Evolutionary conservation across 495 filamentous ascomycete species (phyloP), one percentile per base, ranked within the genome.

Genomic region (Friedmanniomyces endolithicus): DNA sequence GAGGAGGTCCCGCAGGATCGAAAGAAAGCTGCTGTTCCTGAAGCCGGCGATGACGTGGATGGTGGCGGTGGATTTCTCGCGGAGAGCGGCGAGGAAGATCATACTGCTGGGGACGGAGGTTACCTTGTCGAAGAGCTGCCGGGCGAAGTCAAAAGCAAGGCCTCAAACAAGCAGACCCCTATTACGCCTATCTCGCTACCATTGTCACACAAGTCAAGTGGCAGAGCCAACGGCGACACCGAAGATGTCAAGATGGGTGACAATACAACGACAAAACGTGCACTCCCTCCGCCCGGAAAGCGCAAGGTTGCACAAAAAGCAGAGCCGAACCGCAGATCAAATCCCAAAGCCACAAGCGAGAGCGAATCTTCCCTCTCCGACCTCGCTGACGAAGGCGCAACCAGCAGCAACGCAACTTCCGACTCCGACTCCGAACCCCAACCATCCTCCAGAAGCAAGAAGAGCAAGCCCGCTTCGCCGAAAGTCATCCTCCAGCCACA

Each of bases 141-240:
- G 14, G 48, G 53, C 22, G 39, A 44, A 14, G 17, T 1, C 35
- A 25, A 17, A 19, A 24, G 24, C 12, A 51, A 19, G n/a, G 14
- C 50, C 3, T 25, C 40, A 16, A 55, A 58, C 8, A 44, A 57
- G 11, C 58, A 52, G 23, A 44, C 55, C 0, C 57, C 57, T 12
- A 58, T 62, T 33, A 66, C 58, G 19, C 65, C 67, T 8, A 56
- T 64, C 16, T 69, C 67, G 12, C 58, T 67, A 1, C 65, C 66
- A 39, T 58, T 57, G 0, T 46, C 60, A n/a, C 63, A 64, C 59
- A 59, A 63, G 29, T 41, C 47, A 1, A 39, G 34, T n/a, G 39
- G 52, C 24, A 45, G 17, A 16, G 52, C 43, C 0, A 46, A 55
- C 14, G 60, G 54, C 27, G 51, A 56, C 6, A 14, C n/a, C 24